A percentile compares a stretch with the other conserved stretches of the same genome.
phyloP scores from a whole-genome alignment of 2,329 filamentous ascomycete genomes.

The Pseudophaeomoniella oleicola region DNA sequence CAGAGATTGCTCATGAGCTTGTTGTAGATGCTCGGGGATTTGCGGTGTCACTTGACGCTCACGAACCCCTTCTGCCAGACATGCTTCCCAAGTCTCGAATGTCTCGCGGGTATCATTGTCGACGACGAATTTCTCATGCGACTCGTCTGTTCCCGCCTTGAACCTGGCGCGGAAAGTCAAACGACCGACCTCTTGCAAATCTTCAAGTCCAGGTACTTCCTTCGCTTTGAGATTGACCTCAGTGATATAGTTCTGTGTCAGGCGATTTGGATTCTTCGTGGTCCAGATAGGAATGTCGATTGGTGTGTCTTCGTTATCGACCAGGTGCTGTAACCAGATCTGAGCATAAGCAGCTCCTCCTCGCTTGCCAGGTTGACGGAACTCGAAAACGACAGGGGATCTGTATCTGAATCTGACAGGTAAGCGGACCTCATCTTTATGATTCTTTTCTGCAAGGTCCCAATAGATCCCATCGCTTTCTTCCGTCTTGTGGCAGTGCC shows the following conservation, averaged over 20 bases:
- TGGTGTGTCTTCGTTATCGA: slow-evolving; percentile 61
- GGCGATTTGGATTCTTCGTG: slow-evolving; percentile 56
- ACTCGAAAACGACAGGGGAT: slow-evolving; percentile 78
- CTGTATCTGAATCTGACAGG: slow-evolving; percentile 85
- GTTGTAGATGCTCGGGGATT: slow-evolving; percentile 55
- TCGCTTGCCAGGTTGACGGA: slow-evolving; percentile 56
- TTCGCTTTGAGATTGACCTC: slow-evolving; percentile 53
- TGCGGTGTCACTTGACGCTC: slow-evolving; percentile 55
- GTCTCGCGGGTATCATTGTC: slow-evolving; percentile 87
- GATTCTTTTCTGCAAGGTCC: slow-evolving; percentile 37
- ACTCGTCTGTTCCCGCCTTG: slow-evolving; percentile 78
- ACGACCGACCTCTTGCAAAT: slow-evolving; percentile 66
- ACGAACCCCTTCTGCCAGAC: slow-evolving; percentile 73
- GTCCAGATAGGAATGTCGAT: slow-evolving; percentile 87
- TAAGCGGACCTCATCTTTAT: slow-evolving; percentile 49
- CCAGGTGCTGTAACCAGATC: slow-evolving; percentile 73
- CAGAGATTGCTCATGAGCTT: slow-evolving; percentile 69
- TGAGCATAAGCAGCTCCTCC: slow-evolving; percentile 60
- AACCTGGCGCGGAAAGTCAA: slow-evolving; percentile 69
- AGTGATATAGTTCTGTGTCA: slow-evolving; percentile 88
- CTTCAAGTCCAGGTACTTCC: slow-evolving; percentile 53
- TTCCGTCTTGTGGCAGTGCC: slow-evolving; percentile 43
- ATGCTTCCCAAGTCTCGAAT: slow-evolving; percentile 88
- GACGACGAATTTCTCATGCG: slow-evolving; percentile 67
- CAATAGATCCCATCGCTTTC: slow-evolving; percentile 48